phyloP scores from a whole-genome alignment of 148 eudicot genomes.

The Persicaria maculosa region DNA sequence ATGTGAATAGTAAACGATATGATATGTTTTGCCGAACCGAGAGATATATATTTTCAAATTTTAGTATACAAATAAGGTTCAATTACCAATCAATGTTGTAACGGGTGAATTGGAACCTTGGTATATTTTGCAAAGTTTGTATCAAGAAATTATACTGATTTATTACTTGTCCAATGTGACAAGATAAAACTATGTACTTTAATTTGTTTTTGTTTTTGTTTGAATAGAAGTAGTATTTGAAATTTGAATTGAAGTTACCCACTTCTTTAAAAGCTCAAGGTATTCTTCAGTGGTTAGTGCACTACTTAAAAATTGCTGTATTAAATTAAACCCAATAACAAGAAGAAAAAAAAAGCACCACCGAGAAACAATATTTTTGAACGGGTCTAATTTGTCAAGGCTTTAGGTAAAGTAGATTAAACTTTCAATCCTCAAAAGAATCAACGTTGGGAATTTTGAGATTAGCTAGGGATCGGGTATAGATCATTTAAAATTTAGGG shows the following conservation, averaged over 20 bases:
- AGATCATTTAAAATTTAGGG: too few relatives aligned
- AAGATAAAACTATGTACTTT: background rate
- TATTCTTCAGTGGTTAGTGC: background rate
- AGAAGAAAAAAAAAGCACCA: background rate
- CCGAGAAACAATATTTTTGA: background rate
- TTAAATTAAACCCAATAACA: background rate
- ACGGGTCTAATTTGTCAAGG: background rate
- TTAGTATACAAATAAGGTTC: too few relatives aligned
- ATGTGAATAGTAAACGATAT: too few relatives aligned
- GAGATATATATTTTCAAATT: too few relatives aligned
- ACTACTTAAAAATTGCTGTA: background rate
- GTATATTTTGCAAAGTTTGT: too few relatives aligned
- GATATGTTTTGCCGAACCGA: too few relatives aligned
- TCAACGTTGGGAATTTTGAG: background rate
- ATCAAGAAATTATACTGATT: background rate
- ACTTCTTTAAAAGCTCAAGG: background rate
- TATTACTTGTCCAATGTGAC: background rate
- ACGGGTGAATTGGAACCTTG: background rate
- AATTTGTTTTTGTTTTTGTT: background rate
- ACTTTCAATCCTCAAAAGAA: background rate
- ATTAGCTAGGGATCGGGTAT: too few relatives aligned
- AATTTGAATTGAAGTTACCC: background rate
- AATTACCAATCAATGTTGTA: too few relatives aligned
- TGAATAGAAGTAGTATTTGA: background rate
- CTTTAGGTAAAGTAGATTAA: conserved; percentile 5